Evolutionary conservation across 1,284 basidiomycete genomes (phyloP).

Genomic region (Ceratobasidium papillatum): DNA sequence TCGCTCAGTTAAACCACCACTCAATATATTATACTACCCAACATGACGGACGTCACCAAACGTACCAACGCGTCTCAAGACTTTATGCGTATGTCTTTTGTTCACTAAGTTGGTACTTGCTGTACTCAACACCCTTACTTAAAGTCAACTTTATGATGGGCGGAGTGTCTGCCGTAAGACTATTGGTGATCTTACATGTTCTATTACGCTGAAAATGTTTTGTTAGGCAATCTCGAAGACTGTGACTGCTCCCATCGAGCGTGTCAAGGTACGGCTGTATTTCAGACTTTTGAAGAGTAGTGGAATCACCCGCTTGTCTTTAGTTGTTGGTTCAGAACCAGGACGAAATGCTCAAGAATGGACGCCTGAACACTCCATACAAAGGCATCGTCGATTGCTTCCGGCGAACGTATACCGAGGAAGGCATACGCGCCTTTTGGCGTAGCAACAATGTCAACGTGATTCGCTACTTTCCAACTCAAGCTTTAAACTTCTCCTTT

Average conservation of each 20-base stretch:
- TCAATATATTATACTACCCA: background rate
- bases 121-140: background rate
- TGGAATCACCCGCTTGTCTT: background rate
- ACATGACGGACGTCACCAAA: background rate
- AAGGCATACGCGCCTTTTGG: constrained; percentile 91
- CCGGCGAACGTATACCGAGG: constrained; percentile 83
- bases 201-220: constrained; percentile 43
- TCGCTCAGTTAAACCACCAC: constrained; percentile 4
- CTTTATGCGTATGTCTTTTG: background rate
- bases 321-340: constrained; percentile 96
- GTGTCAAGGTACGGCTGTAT: constrained; percentile 71
- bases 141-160: constrained; percentile 91
- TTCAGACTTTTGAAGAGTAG: constrained; percentile 1
- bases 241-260: constrained; percentile 97
- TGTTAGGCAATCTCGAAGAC: constrained; percentile 95
- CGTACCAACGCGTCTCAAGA: background rate
- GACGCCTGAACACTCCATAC: constrained; percentile 90
- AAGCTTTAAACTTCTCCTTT: constrained; percentile 96
- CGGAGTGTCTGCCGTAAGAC: constrained; percentile 84
- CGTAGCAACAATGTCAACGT: constrained; percentile 97
- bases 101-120: background rate
- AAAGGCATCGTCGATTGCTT: constrained; percentile 94
- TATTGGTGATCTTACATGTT: constrained; percentile 17
- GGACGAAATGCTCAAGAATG: constrained; percentile 98
- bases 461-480: constrained; percentile 97